Conservation (phyloP, 2,329 filamentous ascomycete species). For the Tolypocladium album region DNA sequence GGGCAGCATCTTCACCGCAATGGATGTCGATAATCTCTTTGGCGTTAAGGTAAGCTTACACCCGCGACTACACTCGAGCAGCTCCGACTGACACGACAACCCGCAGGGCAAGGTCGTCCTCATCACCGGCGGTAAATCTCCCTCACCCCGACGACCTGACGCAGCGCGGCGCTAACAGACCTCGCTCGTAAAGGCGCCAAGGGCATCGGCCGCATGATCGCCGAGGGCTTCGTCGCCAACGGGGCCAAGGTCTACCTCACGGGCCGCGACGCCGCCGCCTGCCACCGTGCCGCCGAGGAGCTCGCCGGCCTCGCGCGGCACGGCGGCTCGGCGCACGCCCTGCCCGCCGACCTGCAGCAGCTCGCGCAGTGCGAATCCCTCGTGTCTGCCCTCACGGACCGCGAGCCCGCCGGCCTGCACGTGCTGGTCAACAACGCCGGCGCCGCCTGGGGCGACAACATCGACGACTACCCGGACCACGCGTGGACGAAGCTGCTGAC, state of each 20-base stretch:
- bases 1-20: conserved; percentile 14
- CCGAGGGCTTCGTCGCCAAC: conserved; percentile 53
- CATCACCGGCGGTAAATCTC: conserved; percentile 35
- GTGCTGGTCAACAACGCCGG: conserved; percentile 58
- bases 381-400: conserved; percentile 36
- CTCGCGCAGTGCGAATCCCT: conserved; percentile 43
- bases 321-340: conserved; percentile 40
- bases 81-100: not conserved
- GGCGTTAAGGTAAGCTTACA: conserved; percentile 41
- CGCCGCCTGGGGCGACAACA: conserved; percentile 51
- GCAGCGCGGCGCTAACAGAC: not conserved
- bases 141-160: not conserved
- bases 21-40: conserved; percentile 47
- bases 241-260: conserved; percentile 56
- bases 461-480: conserved; percentile 46
- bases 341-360: conserved; percentile 55
- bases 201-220: conserved; percentile 59
- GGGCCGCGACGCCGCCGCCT: conserved; percentile 49
- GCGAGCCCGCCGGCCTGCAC: conserved; percentile 40
- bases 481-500: conserved; percentile 51
- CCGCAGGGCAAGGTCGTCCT: conserved; percentile 45
- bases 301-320: conserved; percentile 36
- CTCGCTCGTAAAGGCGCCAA: conserved; percentile 30
- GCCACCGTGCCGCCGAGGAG: conserved; percentile 42
- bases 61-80: not conserved